Evolutionary conservation across 2,329 filamentous ascomycete species (phyloP).

Genomic region (Epichloe aotearoae): DNA sequence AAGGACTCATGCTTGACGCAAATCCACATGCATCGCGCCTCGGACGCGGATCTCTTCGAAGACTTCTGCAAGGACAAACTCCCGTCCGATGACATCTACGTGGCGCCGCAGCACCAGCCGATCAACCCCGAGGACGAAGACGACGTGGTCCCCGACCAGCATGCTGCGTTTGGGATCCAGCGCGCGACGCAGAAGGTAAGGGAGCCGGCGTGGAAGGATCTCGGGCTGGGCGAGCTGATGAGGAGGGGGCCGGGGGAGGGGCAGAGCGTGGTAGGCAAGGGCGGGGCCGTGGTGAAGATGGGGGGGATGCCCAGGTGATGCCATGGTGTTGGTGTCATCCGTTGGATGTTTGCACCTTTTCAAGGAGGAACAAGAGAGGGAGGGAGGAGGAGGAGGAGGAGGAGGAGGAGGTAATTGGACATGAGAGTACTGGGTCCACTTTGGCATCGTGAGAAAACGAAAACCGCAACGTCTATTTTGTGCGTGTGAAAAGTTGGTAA

Average conservation of each 20-base stretch:
- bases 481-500: too few relatives aligned
- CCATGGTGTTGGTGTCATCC: too few relatives aligned
- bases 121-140: slow-evolving; percentile 82
- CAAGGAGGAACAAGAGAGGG: too few relatives aligned
- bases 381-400: too few relatives aligned
- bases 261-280: not conserved
- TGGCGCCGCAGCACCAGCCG: slow-evolving; percentile 67
- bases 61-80: slow-evolving; percentile 59
- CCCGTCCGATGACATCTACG: slow-evolving; percentile 68
- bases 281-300: slow-evolving; percentile 4
- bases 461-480: too few relatives aligned
- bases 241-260: slow-evolving; percentile 37
- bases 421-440: too few relatives aligned
- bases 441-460: too few relatives aligned
- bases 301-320: not conserved
- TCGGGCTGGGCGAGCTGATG: slow-evolving; percentile 61
- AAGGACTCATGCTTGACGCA: slow-evolving; percentile 67
- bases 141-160: slow-evolving; percentile 77
- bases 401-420: too few relatives aligned
- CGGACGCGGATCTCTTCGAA: slow-evolving; percentile 68
- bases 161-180: slow-evolving; percentile 77
- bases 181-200: slow-evolving; percentile 59
- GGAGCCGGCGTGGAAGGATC: slow-evolving; percentile 67
- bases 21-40: slow-evolving; percentile 58
- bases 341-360: too few relatives aligned